Percentiles rank a stretch among this genome's conserved stretches.
Conservation (phyloP, 2,329 filamentous ascomycete species). For the Colletotrichum liriopes region DNA sequence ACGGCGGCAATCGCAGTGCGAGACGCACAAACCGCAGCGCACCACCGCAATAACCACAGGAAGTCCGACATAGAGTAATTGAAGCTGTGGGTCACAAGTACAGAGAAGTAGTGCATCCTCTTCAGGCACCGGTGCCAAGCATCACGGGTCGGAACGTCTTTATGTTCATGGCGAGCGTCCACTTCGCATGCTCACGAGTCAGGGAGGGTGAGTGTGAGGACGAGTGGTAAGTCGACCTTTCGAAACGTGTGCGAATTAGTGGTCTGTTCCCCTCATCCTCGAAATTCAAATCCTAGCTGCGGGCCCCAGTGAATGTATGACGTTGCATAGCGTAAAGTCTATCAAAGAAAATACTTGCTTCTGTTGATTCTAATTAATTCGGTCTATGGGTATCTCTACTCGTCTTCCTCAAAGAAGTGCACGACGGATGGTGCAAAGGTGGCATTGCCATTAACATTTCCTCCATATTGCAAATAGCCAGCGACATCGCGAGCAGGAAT, state of each 20-base stretch:
- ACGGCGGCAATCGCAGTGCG: neutral
- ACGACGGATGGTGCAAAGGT: constrained; percentile 42
- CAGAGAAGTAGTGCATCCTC: neutral
- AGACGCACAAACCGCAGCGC: neutral
- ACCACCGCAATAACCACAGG: neutral
- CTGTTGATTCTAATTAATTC: neutral
- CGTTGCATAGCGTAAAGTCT: neutral
- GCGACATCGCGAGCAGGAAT: constrained; percentile 52
- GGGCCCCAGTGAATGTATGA: constrained; percentile 2
- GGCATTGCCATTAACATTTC: constrained; percentile 61
- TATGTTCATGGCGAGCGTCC: constrained; percentile 2
- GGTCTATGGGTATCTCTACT: constrained; percentile 7
- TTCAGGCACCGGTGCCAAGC: constrained; percentile 6
- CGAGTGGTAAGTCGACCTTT: constrained; percentile 10
- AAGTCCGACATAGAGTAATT: neutral
- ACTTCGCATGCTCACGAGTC: constrained; percentile 17
- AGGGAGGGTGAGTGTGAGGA: neutral
- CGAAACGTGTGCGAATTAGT: neutral
- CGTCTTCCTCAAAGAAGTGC: constrained; percentile 32
- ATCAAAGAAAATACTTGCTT: neutral
- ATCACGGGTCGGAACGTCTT: constrained; percentile 8
- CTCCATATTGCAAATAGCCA: constrained; percentile 62
- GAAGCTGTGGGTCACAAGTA: neutral
- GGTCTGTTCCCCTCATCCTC: neutral
- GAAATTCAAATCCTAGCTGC: neutral